Conservation (phyloP, 805 yeast species). For the Suhomyces emberorum region DNA sequence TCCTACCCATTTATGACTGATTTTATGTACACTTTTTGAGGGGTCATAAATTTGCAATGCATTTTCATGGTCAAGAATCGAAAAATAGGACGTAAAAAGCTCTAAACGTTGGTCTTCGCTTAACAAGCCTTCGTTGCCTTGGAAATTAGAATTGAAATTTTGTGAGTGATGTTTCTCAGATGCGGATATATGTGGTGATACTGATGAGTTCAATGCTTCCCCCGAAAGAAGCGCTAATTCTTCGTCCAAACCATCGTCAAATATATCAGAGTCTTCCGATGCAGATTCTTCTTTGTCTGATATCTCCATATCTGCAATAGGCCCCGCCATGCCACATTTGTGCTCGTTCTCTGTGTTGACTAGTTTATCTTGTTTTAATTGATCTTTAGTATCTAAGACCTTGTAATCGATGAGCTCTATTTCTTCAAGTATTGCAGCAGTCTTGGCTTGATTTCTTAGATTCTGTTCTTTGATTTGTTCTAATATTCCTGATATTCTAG, state of each 20-base stretch:
- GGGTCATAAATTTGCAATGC: constrained; percentile 8
- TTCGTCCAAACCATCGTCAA: constrained; percentile 24
- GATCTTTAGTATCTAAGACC: neutral
- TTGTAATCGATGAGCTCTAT: constrained; percentile 7
- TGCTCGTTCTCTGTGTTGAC: neutral
- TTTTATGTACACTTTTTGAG: constrained; percentile 3
- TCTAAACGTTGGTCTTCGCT: constrained; percentile 34
- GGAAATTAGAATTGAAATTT: constrained; percentile 17
- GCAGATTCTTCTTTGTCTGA: too few relatives aligned
- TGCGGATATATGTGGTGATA: too few relatives aligned
- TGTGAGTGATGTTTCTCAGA: neutral
- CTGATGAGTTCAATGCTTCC: neutral
- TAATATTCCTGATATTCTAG: constrained; percentile 9
- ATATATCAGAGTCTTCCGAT: constrained; percentile 10
- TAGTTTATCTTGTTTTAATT: neutral
- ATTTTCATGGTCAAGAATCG: constrained; percentile 19
- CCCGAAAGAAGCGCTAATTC: constrained; percentile 14
- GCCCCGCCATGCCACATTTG: too few relatives aligned
- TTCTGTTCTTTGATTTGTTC: constrained; percentile 12
- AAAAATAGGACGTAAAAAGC: constrained; percentile 39
- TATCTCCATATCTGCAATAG: too few relatives aligned
- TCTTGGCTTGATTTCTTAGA: neutral
- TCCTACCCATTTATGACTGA: neutral
- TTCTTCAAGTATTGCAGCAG: constrained; percentile 8
- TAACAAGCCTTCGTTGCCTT: constrained; percentile 38